Percentiles rank a stretch among this genome's conserved stretches.
phyloP scores from a whole-genome alignment of 495 filamentous ascomycete species.

The Schizothecium vesticola region DNA sequence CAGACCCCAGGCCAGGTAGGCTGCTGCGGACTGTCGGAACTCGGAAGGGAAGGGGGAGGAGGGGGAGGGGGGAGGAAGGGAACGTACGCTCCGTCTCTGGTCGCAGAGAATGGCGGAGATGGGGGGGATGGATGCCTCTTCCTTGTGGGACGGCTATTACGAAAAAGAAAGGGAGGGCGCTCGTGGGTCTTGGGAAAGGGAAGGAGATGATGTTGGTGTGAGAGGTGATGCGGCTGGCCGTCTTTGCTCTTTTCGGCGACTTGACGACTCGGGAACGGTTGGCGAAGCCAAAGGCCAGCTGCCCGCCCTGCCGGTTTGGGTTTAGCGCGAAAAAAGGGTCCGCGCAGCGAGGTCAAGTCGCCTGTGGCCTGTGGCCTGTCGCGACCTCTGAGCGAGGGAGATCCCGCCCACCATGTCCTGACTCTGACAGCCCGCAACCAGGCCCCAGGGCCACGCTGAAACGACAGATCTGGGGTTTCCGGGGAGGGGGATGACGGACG shows the following conservation, averaged over 20 bases:
- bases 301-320: conserved; percentile 16
- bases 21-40: background rate
- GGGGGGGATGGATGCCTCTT: conserved; percentile 15
- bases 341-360: background rate
- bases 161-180: background rate
- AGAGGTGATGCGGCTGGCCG: conserved; percentile 26
- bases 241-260: conserved; percentile 19
- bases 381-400: background rate
- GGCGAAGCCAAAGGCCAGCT: conserved; percentile 19
- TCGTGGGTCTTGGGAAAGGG: conserved; percentile 7
- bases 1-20: background rate
- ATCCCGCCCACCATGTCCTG: background rate
- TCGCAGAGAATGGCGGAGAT: conserved; percentile 2
- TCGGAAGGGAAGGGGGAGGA: background rate
- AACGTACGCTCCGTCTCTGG: conserved; percentile 20
- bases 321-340: conserved; percentile 11
- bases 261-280: conserved; percentile 24
- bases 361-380: background rate
- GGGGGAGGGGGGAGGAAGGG: background rate
- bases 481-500: background rate
- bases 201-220: conserved; percentile 13
- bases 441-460: background rate
- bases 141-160: conserved; percentile 3
- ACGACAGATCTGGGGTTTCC: background rate
- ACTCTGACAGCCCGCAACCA: background rate